Evolutionary conservation across 2,329 filamentous ascomycete species (phyloP), one percentile per base, ranked within the genome.

Genomic region (Colletotrichum graminicola): DNA sequence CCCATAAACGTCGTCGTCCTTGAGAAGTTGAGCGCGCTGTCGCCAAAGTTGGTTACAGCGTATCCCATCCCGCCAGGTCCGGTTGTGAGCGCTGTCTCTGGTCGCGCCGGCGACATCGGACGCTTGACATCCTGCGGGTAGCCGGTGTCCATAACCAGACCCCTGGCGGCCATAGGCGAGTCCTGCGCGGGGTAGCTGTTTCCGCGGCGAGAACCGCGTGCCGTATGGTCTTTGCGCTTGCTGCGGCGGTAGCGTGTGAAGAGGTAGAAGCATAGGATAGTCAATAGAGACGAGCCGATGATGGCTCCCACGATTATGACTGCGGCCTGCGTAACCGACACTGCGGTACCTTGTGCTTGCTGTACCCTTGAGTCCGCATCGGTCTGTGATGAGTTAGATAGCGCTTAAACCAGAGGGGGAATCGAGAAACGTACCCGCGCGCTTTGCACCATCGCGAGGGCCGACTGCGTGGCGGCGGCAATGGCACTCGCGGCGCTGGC

Each of bases 221-320:
- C 43, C n/a, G 39, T 36, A 18, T 62, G 64, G 12, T 73, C 72
- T 59, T 71, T 74, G 47, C 64, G 73, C 67, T 76, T 76, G 39
- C 75, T 75, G 52, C 74, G 72, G 47, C 76, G 69, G 65, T 75
- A 77, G 43, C 81, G 78, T 14, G 79, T 71, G 34, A 84, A 76
- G 23, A 82, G 74, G 49, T 80, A 81, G 69, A 82, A 81, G 34
- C 77, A 76, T 3, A 80, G 61, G 5, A 83, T 79, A 0, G 81
- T 83, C 41, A 85, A 76, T 26, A 85, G 74, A 1, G 81, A 79
- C 3, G 81, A 81, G n/a, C 80, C 83, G 61, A 84, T 76, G 43
- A 84, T 81, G 59, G 80, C 81, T 18, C 80, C 82, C 5, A 84
- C 80, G 23, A 85, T 80, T 12, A 82, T 82, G 6, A 84, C 71